Conservation (phyloP, 176 grass and related monocot genomes). For the Aechmea fasciata region DNA sequence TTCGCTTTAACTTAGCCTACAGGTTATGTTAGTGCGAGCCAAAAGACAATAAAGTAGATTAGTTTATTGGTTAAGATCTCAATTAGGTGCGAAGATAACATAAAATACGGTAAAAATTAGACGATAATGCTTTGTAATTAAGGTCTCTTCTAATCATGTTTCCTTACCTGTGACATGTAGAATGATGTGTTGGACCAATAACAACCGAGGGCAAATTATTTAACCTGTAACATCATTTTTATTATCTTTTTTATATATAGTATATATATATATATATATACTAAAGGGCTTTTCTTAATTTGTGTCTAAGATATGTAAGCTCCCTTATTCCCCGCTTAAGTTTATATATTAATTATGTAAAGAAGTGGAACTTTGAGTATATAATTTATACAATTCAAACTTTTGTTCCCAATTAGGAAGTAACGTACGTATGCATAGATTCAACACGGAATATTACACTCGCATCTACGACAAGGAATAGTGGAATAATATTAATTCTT, state of each 20-base stretch:
- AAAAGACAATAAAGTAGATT: neutral
- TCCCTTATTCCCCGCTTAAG: too few species aligned
- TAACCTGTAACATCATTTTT: neutral
- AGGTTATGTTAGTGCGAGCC: neutral
- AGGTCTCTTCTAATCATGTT: neutral
- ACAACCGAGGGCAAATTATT: neutral
- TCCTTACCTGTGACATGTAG: neutral
- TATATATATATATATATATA: too few species aligned
- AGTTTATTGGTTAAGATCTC: neutral
- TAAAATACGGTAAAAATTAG: neutral
- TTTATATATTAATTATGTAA: too few species aligned
- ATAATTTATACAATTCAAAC: too few species aligned
- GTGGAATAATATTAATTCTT: too few species aligned
- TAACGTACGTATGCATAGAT: too few species aligned
- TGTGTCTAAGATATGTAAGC: too few species aligned
- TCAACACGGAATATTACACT: too few species aligned
- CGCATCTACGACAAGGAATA: too few species aligned
- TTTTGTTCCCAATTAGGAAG: too few species aligned
- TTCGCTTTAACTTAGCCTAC: neutral
- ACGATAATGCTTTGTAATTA: neutral
- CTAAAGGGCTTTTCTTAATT: neutral
- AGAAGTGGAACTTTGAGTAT: too few species aligned
- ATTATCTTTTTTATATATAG: neutral
- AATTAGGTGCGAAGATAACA: neutral
- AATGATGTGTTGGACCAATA: conserved; percentile 1